phyloP scores from a whole-genome alignment of 2,329 filamentous ascomycete species.

The Pseudohalonectria lignicola region DNA sequence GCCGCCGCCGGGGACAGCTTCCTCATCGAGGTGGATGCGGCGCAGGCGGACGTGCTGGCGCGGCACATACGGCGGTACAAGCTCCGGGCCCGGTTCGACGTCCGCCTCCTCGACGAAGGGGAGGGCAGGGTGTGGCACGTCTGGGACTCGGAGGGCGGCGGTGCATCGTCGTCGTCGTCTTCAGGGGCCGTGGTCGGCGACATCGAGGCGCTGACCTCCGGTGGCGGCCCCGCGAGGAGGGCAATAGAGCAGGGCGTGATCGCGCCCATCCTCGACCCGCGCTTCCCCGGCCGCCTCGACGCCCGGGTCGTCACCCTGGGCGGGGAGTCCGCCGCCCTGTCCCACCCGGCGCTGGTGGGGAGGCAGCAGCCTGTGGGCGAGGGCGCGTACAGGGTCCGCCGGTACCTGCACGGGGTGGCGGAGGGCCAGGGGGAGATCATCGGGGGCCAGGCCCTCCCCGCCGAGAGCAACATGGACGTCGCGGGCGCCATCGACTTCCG shows the following conservation, averaged over 20 bases:
- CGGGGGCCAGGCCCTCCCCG: constrained; percentile 61
- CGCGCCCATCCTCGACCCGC: constrained; percentile 35
- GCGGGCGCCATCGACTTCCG: constrained; percentile 81
- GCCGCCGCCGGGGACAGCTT: constrained; percentile 33
- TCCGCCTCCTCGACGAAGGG: constrained; percentile 52
- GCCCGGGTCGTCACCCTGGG: constrained; percentile 28
- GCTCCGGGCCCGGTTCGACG: constrained; percentile 65
- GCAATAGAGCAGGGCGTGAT: constrained; percentile 5
- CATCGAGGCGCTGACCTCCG: background rate
- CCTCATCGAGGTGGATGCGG: constrained; percentile 73
- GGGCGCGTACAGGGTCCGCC: constrained; percentile 58
- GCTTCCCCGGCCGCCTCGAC: constrained; percentile 47
- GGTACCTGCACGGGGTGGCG: constrained; percentile 70
- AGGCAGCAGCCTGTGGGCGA: constrained; percentile 32
- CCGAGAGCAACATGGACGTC: constrained; percentile 82
- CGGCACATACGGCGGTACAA: constrained; percentile 78
- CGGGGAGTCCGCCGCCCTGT: background rate
- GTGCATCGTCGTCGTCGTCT: no score
- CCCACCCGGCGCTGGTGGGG: constrained; percentile 12
- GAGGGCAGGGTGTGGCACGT: constrained; percentile 62
- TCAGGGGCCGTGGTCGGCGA: no score
- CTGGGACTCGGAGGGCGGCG: constrained; percentile 59
- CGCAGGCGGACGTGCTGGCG: constrained; percentile 48
- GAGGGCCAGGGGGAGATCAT: constrained; percentile 77
- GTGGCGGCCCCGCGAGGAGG: constrained; percentile 3